A percentile compares a stretch with the other conserved stretches of the same genome.
Evolutionary conservation across 768 basidiomycete genomes (phyloP).

Genomic region (Peribolospora kevripleyi): DNA sequence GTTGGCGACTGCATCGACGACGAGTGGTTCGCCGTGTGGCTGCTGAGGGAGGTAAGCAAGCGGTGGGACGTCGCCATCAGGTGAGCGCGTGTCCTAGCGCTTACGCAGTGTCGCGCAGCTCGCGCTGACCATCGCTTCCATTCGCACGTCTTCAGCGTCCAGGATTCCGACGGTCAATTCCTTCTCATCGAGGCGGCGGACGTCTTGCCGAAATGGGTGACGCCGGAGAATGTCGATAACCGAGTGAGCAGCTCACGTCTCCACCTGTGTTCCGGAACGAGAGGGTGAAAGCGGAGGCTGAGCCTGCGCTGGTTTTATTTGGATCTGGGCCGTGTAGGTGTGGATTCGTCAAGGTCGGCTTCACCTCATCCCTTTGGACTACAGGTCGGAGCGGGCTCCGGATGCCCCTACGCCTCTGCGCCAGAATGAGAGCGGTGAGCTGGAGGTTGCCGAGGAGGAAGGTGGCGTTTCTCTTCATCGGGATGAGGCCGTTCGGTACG

Average conservation of each 20-base stretch:
- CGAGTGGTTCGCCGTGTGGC: slow-evolving; percentile 87
- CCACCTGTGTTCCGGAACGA: not conserved
- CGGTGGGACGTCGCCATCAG: slow-evolving; percentile 60
- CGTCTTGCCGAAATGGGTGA: slow-evolving; percentile 65
- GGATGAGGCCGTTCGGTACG: slow-evolving; percentile 37
- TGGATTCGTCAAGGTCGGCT: slow-evolving; percentile 67
- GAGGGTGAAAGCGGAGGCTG: not conserved
- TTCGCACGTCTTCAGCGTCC: slow-evolving; percentile 27
- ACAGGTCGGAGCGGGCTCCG: slow-evolving; percentile 33
- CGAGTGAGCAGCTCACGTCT: slow-evolving; percentile 37
- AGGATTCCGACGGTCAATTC: slow-evolving; percentile 72
- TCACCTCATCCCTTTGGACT: slow-evolving; percentile 62
- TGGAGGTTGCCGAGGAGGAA: slow-evolving; percentile 33
- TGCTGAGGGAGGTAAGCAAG: slow-evolving; percentile 47
- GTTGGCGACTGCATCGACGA: slow-evolving; percentile 96
- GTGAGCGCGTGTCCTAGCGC: slow-evolving; percentile 23
- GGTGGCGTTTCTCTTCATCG: slow-evolving; percentile 24
- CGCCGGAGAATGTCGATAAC: slow-evolving; percentile 72
- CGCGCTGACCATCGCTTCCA: not conserved
- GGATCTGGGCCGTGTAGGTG: slow-evolving; percentile 30
- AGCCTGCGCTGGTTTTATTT: not conserved
- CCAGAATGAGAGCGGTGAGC: slow-evolving; percentile 24
- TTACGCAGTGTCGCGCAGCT: not conserved
- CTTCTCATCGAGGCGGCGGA: slow-evolving; percentile 90
- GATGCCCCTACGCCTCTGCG: slow-evolving; percentile 27